phyloP scores from a whole-genome alignment of 805 yeast species.

The Priceomyces haplophilus region DNA sequence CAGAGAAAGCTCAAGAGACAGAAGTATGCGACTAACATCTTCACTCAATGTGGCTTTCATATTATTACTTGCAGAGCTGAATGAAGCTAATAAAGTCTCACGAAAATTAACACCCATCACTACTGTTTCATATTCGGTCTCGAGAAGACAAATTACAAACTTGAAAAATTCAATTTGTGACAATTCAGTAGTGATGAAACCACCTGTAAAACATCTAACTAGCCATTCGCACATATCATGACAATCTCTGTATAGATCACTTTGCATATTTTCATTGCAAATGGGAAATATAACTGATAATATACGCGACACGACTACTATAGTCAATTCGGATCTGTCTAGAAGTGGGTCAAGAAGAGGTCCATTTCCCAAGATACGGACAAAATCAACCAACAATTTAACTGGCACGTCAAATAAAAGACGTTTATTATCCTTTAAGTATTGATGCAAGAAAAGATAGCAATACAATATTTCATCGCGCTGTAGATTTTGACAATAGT shows the following conservation, averaged over 20 bases:
- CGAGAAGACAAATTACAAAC: slow-evolving; percentile 29
- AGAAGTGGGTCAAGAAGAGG: slow-evolving; percentile 23
- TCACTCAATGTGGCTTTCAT: slow-evolving; percentile 18
- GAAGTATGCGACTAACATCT: slow-evolving; percentile 11
- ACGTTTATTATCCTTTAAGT: neutral
- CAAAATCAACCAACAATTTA: slow-evolving; percentile 11
- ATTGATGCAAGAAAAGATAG: slow-evolving; percentile 2
- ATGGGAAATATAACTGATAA: slow-evolving; percentile 19
- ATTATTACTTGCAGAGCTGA: slow-evolving; percentile 14
- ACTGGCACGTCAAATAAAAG: slow-evolving; percentile 1
- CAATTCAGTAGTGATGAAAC: slow-evolving; percentile 37
- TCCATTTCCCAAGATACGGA: slow-evolving; percentile 31
- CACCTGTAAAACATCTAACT: slow-evolving; percentile 35
- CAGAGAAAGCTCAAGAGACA: slow-evolving; percentile 2
- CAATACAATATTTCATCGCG: slow-evolving; percentile 7
- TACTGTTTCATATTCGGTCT: slow-evolving; percentile 22
- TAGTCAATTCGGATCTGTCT: slow-evolving; percentile 41
- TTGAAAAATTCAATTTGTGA: slow-evolving; percentile 29
- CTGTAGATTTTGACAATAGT: slow-evolving; percentile 6
- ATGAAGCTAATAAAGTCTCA: slow-evolving; percentile 18
- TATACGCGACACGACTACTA: slow-evolving; percentile 30
- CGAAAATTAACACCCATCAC: slow-evolving; percentile 14
- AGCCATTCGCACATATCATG: slow-evolving; percentile 49
- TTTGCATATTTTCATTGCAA: slow-evolving; percentile 23
- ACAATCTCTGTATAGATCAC: slow-evolving; percentile 38